A percentile compares a stretch with the other conserved stretches of the same genome.
These are phyloP conservation scores for Trametes meyenii DNA, from an alignment of 768 basidiomycete species.

Conservation along the genomic window DNA sequence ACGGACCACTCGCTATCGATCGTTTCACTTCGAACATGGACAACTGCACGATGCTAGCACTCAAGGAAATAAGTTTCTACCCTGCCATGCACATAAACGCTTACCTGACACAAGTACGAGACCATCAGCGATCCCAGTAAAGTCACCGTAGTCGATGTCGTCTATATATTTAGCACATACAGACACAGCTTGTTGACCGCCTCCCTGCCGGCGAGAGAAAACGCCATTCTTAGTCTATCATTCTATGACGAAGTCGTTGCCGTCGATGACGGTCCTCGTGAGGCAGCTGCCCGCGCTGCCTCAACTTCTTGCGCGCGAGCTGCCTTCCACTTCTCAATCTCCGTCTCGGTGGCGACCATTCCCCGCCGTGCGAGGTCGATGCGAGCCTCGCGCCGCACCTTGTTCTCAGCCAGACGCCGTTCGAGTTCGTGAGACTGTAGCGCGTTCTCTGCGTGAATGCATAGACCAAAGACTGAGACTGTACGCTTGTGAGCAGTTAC, in stretches of 20 bases:
- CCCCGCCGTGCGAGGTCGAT: constrained; percentile 76
- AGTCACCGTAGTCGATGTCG: constrained; percentile 8
- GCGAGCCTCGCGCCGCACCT: constrained; percentile 71
- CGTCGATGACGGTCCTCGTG: not conserved
- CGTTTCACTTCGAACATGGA: not conserved
- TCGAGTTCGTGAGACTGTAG: constrained; percentile 69
- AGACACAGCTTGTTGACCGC: not conserved
- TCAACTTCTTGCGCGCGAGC: constrained; percentile 26
- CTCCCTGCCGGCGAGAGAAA: too few species aligned
- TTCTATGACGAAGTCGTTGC: not conserved
- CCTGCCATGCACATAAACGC: not conserved
- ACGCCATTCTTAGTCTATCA: not conserved
- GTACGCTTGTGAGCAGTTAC: constrained; percentile 21
- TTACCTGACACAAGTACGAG: not conserved
- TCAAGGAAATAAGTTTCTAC: not conserved
- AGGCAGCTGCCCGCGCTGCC: not conserved
- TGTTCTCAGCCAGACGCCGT: constrained; percentile 67
- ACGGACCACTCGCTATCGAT: constrained; percentile 21
- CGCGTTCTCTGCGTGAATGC: constrained; percentile 77
- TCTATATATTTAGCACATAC: constrained; percentile 7
- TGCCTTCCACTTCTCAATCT: constrained; percentile 79
- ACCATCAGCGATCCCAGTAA: constrained; percentile 3
- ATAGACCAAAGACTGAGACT: constrained; percentile 68
- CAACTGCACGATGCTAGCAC: constrained; percentile 1
- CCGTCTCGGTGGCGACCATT: constrained; percentile 79